Percentiles rank a stretch among this genome's conserved stretches.
Conservation (phyloP, 805 yeast genomes). For the Teunomyces cretensis region DNA sequence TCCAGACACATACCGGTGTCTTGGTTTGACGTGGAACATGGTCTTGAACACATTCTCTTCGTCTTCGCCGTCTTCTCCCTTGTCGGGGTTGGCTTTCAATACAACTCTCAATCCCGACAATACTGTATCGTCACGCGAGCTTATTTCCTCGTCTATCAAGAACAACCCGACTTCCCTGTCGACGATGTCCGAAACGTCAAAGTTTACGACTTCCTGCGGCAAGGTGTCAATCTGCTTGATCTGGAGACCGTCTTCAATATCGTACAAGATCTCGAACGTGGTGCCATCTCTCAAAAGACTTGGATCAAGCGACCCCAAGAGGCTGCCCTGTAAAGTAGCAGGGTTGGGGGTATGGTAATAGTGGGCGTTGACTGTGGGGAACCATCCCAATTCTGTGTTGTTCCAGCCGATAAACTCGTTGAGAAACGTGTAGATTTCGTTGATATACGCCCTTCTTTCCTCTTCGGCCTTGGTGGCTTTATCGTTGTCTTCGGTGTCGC, state of each 20-base stretch:
- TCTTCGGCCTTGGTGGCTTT: conserved; percentile 6
- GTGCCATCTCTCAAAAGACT: background rate
- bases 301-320: background rate
- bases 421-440: conserved; percentile 17
- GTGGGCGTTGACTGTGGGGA: conserved; percentile 28
- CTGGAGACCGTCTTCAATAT: background rate
- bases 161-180: conserved; percentile 40
- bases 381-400: conserved; percentile 21
- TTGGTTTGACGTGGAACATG: conserved; percentile 42
- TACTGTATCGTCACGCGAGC: conserved; percentile 33
- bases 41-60: conserved; percentile 31
- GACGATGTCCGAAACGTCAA: conserved; percentile 2
- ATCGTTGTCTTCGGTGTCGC: too few species aligned
- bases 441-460: conserved; percentile 19
- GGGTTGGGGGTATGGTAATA: conserved; percentile 19
- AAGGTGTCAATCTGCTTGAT: background rate
- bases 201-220: background rate
- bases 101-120: conserved; percentile 36
- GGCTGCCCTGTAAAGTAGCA: conserved; percentile 1
- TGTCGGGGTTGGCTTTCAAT: conserved; percentile 11
- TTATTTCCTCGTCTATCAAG: conserved; percentile 23
- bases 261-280: conserved; percentile 1
- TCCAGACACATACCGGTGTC: conserved; percentile 24
- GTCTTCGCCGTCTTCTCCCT: conserved; percentile 12
- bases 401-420: conserved; percentile 18